These are phyloP conservation scores for Apiospora phragmitis DNA, from an alignment of 2,329 filamentous ascomycete genomes.

Conservation along the genomic window DNA sequence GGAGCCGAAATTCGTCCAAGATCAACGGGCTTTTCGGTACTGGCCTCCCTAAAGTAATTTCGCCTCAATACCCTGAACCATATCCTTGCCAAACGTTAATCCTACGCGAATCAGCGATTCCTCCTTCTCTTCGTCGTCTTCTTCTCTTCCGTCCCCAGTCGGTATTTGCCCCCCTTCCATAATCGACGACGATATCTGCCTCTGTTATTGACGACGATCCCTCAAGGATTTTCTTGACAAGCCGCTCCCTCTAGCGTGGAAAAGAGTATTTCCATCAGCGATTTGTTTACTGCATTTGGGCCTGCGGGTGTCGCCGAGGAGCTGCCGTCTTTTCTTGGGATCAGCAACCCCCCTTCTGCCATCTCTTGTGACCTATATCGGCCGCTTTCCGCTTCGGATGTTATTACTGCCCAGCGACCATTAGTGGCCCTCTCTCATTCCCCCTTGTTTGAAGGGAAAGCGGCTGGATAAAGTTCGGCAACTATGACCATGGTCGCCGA, in stretches of 20 bases:
- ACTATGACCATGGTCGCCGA: not conserved
- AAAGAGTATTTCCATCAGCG: not conserved
- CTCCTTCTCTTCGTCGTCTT: not conserved
- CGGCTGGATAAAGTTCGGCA: not conserved
- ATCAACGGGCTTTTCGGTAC: slow-evolving; percentile 1
- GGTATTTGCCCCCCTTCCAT: not conserved
- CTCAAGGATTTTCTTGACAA: not conserved
- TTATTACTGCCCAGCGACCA: not conserved
- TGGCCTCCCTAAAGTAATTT: not conserved
- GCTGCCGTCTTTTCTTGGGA: not conserved
- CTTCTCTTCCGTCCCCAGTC: not conserved
- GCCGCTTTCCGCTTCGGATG: not conserved
- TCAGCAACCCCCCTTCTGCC: not conserved
- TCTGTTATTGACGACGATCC: not conserved
- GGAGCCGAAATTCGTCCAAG: not conserved
- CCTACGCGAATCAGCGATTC: not conserved
- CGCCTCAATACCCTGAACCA: slow-evolving; percentile 2
- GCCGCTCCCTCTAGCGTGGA: not conserved
- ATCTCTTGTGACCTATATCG: not conserved
- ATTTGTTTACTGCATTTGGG: slow-evolving; percentile 5
- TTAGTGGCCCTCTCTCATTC: not conserved
- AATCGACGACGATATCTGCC: not conserved
- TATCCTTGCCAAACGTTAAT: slow-evolving; percentile 6
- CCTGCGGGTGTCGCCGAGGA: slow-evolving; percentile 9
- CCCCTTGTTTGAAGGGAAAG: not conserved